Conservation (phyloP, 2,329 filamentous ascomycete genomes). For the Curvularia hawaiiensis region DNA sequence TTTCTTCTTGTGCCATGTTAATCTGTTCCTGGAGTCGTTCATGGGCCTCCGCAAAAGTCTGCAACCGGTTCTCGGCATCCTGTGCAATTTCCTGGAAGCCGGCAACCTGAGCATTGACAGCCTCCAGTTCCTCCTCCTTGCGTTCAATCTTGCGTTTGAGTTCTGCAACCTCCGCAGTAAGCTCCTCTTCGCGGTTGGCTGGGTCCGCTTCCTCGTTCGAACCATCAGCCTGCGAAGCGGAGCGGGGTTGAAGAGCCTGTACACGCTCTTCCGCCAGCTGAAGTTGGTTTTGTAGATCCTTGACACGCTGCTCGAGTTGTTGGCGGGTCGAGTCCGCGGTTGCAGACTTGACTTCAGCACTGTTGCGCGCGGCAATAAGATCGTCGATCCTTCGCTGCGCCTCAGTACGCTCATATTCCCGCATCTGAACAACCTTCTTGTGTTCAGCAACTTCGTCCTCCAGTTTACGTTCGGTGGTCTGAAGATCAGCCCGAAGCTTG, state of each 20-base stretch:
- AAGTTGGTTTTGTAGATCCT: slow-evolving; percentile 86
- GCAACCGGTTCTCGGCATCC: slow-evolving; percentile 82
- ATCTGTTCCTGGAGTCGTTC: slow-evolving; percentile 77
- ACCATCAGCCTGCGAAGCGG: slow-evolving; percentile 48
- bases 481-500: slow-evolving; percentile 77
- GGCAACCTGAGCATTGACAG: slow-evolving; percentile 79
- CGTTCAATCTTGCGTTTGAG: slow-evolving; percentile 87
- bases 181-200: slow-evolving; percentile 73
- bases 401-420: slow-evolving; percentile 89
- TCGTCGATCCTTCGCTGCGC: slow-evolving; percentile 92
- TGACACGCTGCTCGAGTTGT: slow-evolving; percentile 84
- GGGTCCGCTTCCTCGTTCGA: slow-evolving; percentile 58
- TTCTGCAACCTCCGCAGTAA: slow-evolving; percentile 82
- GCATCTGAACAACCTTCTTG: slow-evolving; percentile 80
- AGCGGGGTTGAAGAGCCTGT: slow-evolving; percentile 78
- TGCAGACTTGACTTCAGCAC: slow-evolving; percentile 84
- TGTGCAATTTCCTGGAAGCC: slow-evolving; percentile 90
- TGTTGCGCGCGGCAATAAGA: slow-evolving; percentile 76
- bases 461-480: slow-evolving; percentile 79
- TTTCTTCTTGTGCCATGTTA: slow-evolving; percentile 74
- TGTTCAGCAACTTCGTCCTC: slow-evolving; percentile 81
- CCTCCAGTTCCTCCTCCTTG: slow-evolving; percentile 78
- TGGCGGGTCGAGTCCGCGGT: slow-evolving; percentile 86
- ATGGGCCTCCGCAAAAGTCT: slow-evolving; percentile 77
- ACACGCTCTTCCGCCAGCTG: slow-evolving; percentile 88